Conservation (phyloP, 2,329 filamentous ascomycete species). For the Aspergillus intermedius region DNA sequence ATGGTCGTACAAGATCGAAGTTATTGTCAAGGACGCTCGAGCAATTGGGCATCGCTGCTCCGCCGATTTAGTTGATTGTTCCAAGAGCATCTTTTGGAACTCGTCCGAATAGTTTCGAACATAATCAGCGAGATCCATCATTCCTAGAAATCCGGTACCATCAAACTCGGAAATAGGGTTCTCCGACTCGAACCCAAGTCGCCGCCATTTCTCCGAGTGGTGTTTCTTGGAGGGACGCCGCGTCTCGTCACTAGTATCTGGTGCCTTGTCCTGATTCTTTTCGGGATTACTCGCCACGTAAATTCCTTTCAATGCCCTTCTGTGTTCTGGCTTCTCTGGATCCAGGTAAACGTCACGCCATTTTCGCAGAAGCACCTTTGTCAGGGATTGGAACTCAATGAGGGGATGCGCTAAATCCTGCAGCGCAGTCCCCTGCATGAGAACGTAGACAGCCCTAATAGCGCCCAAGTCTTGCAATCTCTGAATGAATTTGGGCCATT, state of each 20-base stretch:
- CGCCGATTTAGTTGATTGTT: constrained; percentile 69
- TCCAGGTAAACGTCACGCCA: constrained; percentile 85
- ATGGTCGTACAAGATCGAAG: constrained; percentile 84
- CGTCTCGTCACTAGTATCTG: constrained; percentile 33
- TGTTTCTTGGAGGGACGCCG: constrained; percentile 64
- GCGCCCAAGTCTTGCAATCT: constrained; percentile 85
- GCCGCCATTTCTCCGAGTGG: constrained; percentile 86
- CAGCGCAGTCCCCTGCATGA: constrained; percentile 91
- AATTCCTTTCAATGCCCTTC: constrained; percentile 76
- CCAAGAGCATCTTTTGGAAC: constrained; percentile 85
- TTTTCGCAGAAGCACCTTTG: constrained; percentile 76
- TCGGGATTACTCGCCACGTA: constrained; percentile 66
- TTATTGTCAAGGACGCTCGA: constrained; percentile 77
- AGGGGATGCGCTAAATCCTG: constrained; percentile 86
- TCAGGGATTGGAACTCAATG: constrained; percentile 86
- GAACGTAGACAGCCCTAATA: constrained; percentile 80
- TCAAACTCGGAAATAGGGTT: constrained; percentile 82
- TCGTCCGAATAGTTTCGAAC: constrained; percentile 85
- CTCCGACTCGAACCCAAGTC: constrained; percentile 86
- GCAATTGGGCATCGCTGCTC: constrained; percentile 79
- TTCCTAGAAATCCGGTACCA: constrained; percentile 76
- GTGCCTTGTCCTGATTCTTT: constrained; percentile 21
- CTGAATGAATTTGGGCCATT: constrained; percentile 96
- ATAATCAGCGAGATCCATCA: constrained; percentile 97
- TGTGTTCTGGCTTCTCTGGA: constrained; percentile 78